Conservation (phyloP, 176 grass and related monocot species). For the Melocanna baccifera region DNA sequence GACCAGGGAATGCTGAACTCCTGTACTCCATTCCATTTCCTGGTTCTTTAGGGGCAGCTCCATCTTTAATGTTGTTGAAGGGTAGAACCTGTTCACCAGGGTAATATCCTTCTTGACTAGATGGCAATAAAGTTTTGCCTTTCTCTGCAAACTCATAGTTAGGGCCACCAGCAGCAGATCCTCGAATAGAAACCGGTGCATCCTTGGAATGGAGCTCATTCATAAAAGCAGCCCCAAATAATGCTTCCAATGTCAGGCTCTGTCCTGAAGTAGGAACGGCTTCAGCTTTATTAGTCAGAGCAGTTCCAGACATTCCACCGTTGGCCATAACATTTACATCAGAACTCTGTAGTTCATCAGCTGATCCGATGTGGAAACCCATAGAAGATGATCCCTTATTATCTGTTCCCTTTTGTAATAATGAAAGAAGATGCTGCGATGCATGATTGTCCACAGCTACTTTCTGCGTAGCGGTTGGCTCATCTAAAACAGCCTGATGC, state of each 20-base stretch:
- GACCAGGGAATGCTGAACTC: slow-evolving; percentile 22
- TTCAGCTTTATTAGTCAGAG: slow-evolving; percentile 35
- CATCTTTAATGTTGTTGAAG: slow-evolving; percentile 37
- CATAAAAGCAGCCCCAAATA: slow-evolving; percentile 91
- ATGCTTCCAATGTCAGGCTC: slow-evolving; percentile 66
- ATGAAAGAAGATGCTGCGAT: slow-evolving; percentile 85
- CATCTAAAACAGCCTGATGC: slow-evolving; percentile 30
- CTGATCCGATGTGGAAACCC: slow-evolving; percentile 39
- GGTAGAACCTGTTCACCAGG: slow-evolving; percentile 30
- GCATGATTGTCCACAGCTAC: slow-evolving; percentile 65
- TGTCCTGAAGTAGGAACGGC: slow-evolving; percentile 49
- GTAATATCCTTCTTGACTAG: slow-evolving; percentile 39
- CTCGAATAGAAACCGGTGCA: slow-evolving; percentile 74
- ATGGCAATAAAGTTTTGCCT: slow-evolving; percentile 33
- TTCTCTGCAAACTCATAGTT: slow-evolving; percentile 35
- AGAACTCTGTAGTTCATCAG: slow-evolving; percentile 28
- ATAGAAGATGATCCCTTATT: slow-evolving; percentile 32
- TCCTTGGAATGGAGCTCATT: slow-evolving; percentile 91
- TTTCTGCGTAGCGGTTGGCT: slow-evolving; percentile 29
- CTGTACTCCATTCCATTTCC: slow-evolving; percentile 16
- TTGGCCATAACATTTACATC: slow-evolving; percentile 32
- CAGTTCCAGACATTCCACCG: slow-evolving; percentile 41
- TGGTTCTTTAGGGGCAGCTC: slow-evolving; percentile 12
- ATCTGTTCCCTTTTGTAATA: slow-evolving; percentile 70
- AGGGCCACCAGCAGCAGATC: slow-evolving; percentile 40